Evolutionary conservation across 345 rosid species (phyloP), one percentile per base, ranked within the genome.

Genomic region (Pistacia atlantica): DNA sequence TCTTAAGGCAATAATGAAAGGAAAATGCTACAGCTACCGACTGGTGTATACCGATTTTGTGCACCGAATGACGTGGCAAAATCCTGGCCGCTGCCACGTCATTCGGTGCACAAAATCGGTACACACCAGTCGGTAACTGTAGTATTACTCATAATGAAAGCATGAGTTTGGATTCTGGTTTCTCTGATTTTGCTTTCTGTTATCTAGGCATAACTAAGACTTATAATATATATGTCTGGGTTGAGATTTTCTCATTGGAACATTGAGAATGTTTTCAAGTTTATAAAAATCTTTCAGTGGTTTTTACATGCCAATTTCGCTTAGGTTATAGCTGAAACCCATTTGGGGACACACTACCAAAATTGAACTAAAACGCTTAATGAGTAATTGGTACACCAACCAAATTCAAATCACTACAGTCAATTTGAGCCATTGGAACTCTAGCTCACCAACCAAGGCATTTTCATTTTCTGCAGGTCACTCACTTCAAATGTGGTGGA

Each of bases 401-500:
- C 48, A 18, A 61, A 61, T 25, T 61, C 12, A 8, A n/a, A 16
- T 12, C 62, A 33, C 55, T 66, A 46, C 31, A 69, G 74, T 71
- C 64, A 51, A 38, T 37, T 64, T 56, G 48, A 59, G 67, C 20
- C n/a, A 12, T 18, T 45, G 10, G 42, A 14, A 61, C 42, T 57
- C 28, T 57, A 71, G 54, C 48, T 70, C 46, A 28, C 73, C 52
- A 7, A 51, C 42, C 13, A 14, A 35, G 38, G 1, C 61, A 42
- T 58, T 61, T 75, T 67, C 38, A 20, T 67, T 45, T 4, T 71
- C 16, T 62, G 58, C 82, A 94, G 98, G 88, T 95, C 54, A 95
- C 99, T 28, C 80, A 80, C 80, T 92, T 95, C 81, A 95, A 93
- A 83, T 95, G 99, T 45, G 98, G 99, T 12, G 97, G 99, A 76